Evolutionary conservation across 1,139 yeast genomes (phyloP), one percentile per base, ranked within the genome.

Genomic region (Pichia sp.): DNA sequence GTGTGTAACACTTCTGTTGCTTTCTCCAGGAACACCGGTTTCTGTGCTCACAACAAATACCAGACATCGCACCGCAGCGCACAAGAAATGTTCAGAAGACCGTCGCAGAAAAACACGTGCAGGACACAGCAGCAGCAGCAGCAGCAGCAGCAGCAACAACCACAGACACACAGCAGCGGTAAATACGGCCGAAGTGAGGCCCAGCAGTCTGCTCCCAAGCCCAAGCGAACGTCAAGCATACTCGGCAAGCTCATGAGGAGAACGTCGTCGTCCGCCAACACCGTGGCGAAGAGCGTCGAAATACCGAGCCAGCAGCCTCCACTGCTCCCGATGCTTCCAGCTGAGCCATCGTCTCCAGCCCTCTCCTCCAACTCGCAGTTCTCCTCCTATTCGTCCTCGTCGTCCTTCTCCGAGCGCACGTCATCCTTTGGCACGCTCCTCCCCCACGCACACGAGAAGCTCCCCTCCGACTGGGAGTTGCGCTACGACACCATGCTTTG

Each of bases 401-500:
- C 55, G 13, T 19, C 10, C 36, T 32, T 10, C 36, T 32, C 36
- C 36, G 36, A 32, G 13, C 36, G 13, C 26, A 23, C 26, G 36
- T 32, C 36, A 13, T 32, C 36, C 36, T 13, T 32, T 13, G 36
- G 13, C 10, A 32, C 13, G 13, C 36, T 13, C 13, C 36, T 13
- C 10, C 10, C 13, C 13, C 13, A 8, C 10, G 36, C 44, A 23
- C 5, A 49, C 29, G 19, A 43, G 26, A 41, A 50, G 16, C 31
- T 66, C 6, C 70, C 72, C 0, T 41, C 54, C 4, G 62, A 62
- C 11, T 69, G 72, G 72, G 66, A 69, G 47, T 60, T 69, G 31
- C 54, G 70, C 36, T 69, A 59, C 45, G 72, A 69, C 55, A 67
- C 71, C 1, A 54, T 56, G 2, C 56, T 69, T 29, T 64, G 65